Conservation (phyloP, 495 filamentous ascomycete species). For the Penicillium cosmopolitanum region DNA sequence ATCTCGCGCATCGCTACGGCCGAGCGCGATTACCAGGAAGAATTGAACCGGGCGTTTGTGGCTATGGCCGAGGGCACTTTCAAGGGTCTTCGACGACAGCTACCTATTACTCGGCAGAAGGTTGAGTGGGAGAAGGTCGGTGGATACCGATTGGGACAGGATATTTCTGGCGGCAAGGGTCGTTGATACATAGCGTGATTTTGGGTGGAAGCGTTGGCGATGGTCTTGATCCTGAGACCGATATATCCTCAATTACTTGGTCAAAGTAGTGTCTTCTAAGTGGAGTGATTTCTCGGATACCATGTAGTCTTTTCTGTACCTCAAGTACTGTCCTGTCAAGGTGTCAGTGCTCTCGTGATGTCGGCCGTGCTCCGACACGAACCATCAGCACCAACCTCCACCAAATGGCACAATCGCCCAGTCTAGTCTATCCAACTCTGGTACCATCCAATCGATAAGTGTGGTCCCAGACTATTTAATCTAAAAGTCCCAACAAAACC, state of each 20-base stretch:
- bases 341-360: no score
- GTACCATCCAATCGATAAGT: not conserved
- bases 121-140: constrained; percentile 99
- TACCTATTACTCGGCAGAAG: constrained; percentile 97
- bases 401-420: not conserved
- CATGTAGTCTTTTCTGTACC: no score
- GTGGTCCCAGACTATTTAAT: not conserved
- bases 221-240: not conserved
- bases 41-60: constrained; percentile 87
- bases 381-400: no score
- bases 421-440: not conserved
- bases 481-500: not conserved
- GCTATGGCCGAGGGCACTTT: constrained; percentile 90
- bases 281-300: no score
- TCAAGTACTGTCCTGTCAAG: no score
- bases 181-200: constrained; percentile 24
- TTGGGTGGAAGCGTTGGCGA: not conserved
- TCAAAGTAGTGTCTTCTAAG: not conserved
- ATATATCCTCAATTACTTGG: not conserved
- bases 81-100: constrained; percentile 86
- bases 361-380: no score
- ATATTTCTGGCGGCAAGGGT: constrained; percentile 56
- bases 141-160: constrained; percentile 84
- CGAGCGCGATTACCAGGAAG: constrained; percentile 95
- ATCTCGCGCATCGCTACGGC: constrained; percentile 71